phyloP scores from a whole-genome alignment of 2,329 filamentous ascomycete species.

The Pestalotiopsis sp. region DNA sequence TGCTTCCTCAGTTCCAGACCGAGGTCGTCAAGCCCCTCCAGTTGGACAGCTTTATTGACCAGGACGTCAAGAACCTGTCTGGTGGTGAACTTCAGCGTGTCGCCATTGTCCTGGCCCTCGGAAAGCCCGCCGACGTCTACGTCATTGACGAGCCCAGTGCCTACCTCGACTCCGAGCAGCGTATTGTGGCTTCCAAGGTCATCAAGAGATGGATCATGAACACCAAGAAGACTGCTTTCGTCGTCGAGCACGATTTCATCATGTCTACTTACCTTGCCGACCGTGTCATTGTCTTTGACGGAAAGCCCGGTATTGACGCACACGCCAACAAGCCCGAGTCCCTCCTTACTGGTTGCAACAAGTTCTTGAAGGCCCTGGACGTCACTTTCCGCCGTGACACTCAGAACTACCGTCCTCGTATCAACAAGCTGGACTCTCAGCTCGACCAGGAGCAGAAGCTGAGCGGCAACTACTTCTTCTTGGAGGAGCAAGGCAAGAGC shows the following conservation, averaged over 20 bases:
- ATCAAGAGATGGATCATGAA: slow-evolving; percentile 99
- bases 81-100: slow-evolving; percentile 99
- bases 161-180: slow-evolving; percentile 98
- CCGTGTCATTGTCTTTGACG: slow-evolving; percentile 98
- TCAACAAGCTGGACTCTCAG: slow-evolving; percentile 96
- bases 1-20: slow-evolving; percentile 98
- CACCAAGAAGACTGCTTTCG: slow-evolving; percentile 98
- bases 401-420: slow-evolving; percentile 92
- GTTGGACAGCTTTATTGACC: slow-evolving; percentile 98
- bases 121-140: slow-evolving; percentile 95
- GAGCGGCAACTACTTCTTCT: slow-evolving; percentile 72
- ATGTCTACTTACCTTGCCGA: slow-evolving; percentile 73
- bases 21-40: slow-evolving; percentile 99
- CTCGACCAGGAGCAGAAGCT: slow-evolving; percentile 98
- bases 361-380: slow-evolving; percentile 93
- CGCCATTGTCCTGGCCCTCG: slow-evolving; percentile 94
- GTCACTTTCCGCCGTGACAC: slow-evolving; percentile 99
- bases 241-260: slow-evolving; percentile 87
- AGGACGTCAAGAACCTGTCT: slow-evolving; percentile 98
- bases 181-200: slow-evolving; percentile 94
- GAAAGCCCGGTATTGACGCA: slow-evolving; percentile 84
- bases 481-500: neutral
- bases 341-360: slow-evolving; percentile 93
- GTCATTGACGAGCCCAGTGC: slow-evolving; percentile 89
- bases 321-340: slow-evolving; percentile 91